Conservation (phyloP, 345 rosid genomes). For the Noccaea bulbosa region DNA sequence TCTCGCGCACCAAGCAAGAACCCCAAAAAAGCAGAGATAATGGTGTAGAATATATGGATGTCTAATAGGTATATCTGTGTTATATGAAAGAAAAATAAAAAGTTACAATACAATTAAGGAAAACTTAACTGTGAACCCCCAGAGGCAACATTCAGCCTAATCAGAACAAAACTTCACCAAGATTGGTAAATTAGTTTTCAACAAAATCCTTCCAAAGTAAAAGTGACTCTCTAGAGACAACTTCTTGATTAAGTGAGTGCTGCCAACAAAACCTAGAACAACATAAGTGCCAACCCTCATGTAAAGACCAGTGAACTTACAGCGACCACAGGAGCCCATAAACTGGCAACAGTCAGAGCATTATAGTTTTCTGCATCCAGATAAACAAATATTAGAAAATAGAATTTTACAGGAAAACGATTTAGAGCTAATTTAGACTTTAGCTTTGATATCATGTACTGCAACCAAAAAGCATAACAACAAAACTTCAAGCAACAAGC, state of each 20-base stretch:
- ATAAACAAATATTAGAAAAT: slow-evolving; percentile 30
- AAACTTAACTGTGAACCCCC: slow-evolving; percentile 23
- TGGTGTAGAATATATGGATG: slow-evolving; percentile 76
- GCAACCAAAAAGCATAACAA: slow-evolving; percentile 10
- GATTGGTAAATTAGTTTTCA: slow-evolving; percentile 24
- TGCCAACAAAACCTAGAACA: slow-evolving; percentile 18
- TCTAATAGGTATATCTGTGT: slow-evolving; percentile 90
- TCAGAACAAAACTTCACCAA: slow-evolving; percentile 33
- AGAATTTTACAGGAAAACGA: slow-evolving; percentile 23
- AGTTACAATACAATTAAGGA: slow-evolving; percentile 29
- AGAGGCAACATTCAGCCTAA: slow-evolving; percentile 18
- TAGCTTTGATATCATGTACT: slow-evolving; percentile 28
- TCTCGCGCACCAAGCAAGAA: slow-evolving; percentile 97
- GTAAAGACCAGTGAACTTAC: slow-evolving; percentile 61
- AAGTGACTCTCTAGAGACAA: slow-evolving; percentile 18
- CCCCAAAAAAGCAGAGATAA: slow-evolving; percentile 86
- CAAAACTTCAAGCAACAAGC: slow-evolving; percentile 18
- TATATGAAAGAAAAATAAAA: slow-evolving; percentile 28
- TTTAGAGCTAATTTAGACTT: slow-evolving; percentile 19
- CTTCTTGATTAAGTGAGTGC: slow-evolving; percentile 30
- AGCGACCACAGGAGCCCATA: slow-evolving; percentile 93
- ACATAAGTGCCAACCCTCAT: slow-evolving; percentile 27
- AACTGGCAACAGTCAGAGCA: slow-evolving; percentile 75
- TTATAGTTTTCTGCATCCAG: slow-evolving; percentile 90
- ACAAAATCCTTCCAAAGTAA: slow-evolving; percentile 5